A percentile compares a stretch with the other conserved stretches of the same genome.
Evolutionary conservation across 805 yeast genomes (phyloP).

Genomic region (Ogataea trehalophila): DNA sequence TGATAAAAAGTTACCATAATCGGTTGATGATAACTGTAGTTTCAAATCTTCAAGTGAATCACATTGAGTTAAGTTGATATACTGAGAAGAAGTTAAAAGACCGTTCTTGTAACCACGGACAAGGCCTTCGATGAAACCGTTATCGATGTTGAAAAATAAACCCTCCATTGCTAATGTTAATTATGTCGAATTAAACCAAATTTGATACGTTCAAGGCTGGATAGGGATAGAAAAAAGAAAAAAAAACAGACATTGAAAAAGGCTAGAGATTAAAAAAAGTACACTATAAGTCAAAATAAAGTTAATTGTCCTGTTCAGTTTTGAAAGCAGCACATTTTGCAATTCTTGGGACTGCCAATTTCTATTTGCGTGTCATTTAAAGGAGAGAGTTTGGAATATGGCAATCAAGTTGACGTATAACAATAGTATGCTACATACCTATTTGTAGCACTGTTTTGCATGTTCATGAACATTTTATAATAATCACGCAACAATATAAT

Average conservation of each 20-base stretch:
- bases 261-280: not conserved
- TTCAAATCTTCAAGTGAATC: conserved; percentile 92
- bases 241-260: not conserved
- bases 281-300: too few species aligned
- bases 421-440: too few species aligned
- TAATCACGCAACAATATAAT: not conserved
- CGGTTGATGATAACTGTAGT: conserved; percentile 91
- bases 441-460: too few species aligned
- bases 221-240: not conserved
- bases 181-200: not conserved
- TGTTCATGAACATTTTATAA: too few species aligned
- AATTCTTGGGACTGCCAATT: too few species aligned
- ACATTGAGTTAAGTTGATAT: conserved; percentile 91
- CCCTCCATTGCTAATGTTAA: conserved; percentile 67
- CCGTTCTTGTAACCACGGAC: conserved; percentile 93
- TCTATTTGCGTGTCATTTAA: too few species aligned
- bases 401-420: too few species aligned
- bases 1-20: conserved; percentile 86
- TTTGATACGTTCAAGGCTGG: not conserved
- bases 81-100: conserved; percentile 70
- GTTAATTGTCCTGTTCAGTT: too few species aligned
- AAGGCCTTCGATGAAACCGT: conserved; percentile 90
- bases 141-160: conserved; percentile 79
- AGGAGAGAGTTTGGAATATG: too few species aligned
- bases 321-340: too few species aligned